phyloP scores from a whole-genome alignment of 1,284 basidiomycete genomes.

The Malassezia globosa region DNA sequence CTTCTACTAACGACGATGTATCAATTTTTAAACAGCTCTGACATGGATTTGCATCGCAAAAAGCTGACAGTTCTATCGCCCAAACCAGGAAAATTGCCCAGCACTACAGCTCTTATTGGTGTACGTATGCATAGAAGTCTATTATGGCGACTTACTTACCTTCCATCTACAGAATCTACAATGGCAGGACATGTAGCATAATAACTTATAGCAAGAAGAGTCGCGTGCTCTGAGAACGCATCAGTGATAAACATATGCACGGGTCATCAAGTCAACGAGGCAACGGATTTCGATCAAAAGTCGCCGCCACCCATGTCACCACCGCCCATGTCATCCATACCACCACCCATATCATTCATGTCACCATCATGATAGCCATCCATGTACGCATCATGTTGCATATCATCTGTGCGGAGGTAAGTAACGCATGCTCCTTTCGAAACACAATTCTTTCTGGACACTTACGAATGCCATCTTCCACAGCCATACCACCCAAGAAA shows the following conservation, averaged over 20 bases:
- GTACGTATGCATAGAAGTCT: slow-evolving; percentile 19
- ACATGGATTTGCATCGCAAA: slow-evolving; percentile 35
- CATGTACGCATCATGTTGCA: slow-evolving; percentile 33
- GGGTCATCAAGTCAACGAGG: no score
- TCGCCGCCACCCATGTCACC: slow-evolving; percentile 20
- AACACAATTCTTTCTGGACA: neutral
- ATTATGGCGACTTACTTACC: no score
- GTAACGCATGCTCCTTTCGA: slow-evolving; percentile 15
- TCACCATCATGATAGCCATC: slow-evolving; percentile 38
- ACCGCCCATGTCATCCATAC: slow-evolving; percentile 16
- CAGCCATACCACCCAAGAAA: slow-evolving; percentile 16
- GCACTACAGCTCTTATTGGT: slow-evolving; percentile 39
- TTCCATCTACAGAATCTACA: slow-evolving; percentile 18
- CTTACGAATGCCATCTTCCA: slow-evolving; percentile 13
- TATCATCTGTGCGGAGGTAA: slow-evolving; percentile 22
- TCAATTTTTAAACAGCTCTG: slow-evolving; percentile 24
- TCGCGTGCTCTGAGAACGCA: no score
- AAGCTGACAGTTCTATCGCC: slow-evolving; percentile 42
- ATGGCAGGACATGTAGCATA: slow-evolving; percentile 23
- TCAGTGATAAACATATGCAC: no score
- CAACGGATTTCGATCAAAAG: no score
- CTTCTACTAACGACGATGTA: neutral
- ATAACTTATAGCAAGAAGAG: no score
- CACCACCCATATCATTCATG: slow-evolving; percentile 15
- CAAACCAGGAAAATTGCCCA: slow-evolving; percentile 33